Evolutionary conservation across 257 asterid species (phyloP), one percentile per base, ranked within the genome.

Genomic region (Solanum rostratum): DNA sequence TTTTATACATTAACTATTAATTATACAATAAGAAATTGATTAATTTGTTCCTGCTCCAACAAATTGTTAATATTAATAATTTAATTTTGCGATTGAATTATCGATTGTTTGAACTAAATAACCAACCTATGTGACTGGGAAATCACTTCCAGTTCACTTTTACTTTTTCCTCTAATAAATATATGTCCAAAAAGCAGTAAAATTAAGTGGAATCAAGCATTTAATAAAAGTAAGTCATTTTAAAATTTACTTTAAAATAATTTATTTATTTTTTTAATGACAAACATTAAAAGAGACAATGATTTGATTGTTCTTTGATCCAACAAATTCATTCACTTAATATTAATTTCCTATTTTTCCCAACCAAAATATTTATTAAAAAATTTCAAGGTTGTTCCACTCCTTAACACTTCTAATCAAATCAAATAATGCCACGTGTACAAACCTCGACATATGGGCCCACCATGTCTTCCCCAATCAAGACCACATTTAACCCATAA

Each of bases 381-480:
- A 22, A 0, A 2, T 71, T 73, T 49, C 24, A 22, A 76, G 81
- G 63, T 50, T 76, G 27, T 49, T 50, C 60, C 65, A 62, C 27
- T 49, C 87, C 86, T 84, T 60, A 86, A 83, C 3, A 55, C 78
- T 86, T 49, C 27, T 43, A 65, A 84, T 59, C 86, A 84, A 83
- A 84, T 66, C 10, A 70, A 0, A 24, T 16, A 12, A 9, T 2
- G 81, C 71, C 89, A 82, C 89, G 27, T 80, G 2, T 50, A 20
- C 55, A 29, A 62, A 65, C 41, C 15, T 66, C 49, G 94, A 91
- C 97, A 95, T 62, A 81, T 89, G 92, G 97, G 92, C 53, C 96
- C 97, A 84, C 10, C 11, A n/a, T 90, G 97, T 90, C 95, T 84
- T 83, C 92, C 83, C 45, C 78, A 81, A 49, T 87, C 89, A 65